phyloP scores from a whole-genome alignment of 306 rosid genomes.

The Delonix regia region DNA sequence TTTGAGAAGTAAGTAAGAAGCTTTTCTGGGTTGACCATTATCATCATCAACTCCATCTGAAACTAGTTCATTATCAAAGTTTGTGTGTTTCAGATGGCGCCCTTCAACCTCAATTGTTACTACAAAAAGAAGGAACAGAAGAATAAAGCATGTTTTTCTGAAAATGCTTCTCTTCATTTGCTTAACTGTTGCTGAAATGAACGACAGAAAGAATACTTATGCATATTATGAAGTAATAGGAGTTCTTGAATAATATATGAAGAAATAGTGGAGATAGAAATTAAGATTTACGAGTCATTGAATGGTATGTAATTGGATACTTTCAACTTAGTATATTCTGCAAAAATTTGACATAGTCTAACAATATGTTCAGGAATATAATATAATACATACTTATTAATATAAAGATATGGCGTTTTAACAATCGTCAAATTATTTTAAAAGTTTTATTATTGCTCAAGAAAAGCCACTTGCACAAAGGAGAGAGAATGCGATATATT shows the following conservation, averaged over 20 bases:
- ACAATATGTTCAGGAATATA: neutral
- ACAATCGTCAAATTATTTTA: neutral
- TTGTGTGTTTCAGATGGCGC: constrained; percentile 29
- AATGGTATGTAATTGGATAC: neutral
- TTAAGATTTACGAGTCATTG: neutral
- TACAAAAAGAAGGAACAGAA: constrained; percentile 8
- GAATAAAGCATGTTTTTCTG: constrained; percentile 15
- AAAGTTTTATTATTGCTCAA: neutral
- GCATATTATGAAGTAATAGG: neutral
- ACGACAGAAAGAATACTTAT: neutral
- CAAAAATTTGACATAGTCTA: neutral
- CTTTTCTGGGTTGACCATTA: constrained; percentile 2
- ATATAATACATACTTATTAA: neutral
- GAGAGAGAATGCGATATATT: neutral
- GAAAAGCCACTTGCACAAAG: neutral
- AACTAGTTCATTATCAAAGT: constrained; percentile 10
- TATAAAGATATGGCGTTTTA: neutral
- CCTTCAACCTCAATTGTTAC: constrained; percentile 24
- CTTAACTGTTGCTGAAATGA: constrained; percentile 7
- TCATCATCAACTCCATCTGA: constrained; percentile 46
- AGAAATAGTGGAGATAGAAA: neutral
- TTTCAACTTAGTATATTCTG: neutral
- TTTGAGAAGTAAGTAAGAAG: constrained; percentile 20
- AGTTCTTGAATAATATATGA: neutral
- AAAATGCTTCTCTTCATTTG: constrained; percentile 30